Evolutionary conservation across 2,329 filamentous ascomycete genomes (phyloP).

Genomic region (Aspergillus sp.): DNA sequence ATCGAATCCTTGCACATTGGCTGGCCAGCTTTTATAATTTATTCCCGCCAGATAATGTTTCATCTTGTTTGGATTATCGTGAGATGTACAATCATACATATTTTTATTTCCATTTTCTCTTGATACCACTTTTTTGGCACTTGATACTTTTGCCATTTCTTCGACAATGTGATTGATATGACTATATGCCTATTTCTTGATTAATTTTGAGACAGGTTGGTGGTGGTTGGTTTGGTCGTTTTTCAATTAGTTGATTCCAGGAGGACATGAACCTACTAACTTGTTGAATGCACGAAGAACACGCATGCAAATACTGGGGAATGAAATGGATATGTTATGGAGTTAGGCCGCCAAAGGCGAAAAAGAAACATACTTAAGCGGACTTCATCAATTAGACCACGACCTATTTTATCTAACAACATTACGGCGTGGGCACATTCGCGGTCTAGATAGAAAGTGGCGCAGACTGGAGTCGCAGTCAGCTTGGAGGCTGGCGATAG

Average conservation of each 20-base stretch:
- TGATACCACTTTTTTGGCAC: neutral
- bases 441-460: constrained; percentile 1
- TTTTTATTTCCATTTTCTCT: neutral
- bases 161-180: neutral
- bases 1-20: too few species aligned
- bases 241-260: neutral
- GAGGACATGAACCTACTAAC: neutral
- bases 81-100: neutral
- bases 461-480: neutral
- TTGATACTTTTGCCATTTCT: neutral
- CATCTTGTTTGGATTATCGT: neutral
- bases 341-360: neutral
- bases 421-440: constrained; percentile 2
- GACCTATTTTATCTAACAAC: neutral
- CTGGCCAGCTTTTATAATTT: neutral
- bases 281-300: neutral
- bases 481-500: neutral
- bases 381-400: neutral
- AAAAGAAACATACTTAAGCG: neutral
- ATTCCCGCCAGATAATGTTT: neutral
- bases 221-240: neutral
- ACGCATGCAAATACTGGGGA: too few species aligned
- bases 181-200: neutral
- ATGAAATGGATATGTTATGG: too few species aligned
- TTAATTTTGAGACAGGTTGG: neutral